Base-by-base conservation (phyloP, 225 moss, liverwort and hornwort species). In the Rhytidiadelphus loreus region DNA sequence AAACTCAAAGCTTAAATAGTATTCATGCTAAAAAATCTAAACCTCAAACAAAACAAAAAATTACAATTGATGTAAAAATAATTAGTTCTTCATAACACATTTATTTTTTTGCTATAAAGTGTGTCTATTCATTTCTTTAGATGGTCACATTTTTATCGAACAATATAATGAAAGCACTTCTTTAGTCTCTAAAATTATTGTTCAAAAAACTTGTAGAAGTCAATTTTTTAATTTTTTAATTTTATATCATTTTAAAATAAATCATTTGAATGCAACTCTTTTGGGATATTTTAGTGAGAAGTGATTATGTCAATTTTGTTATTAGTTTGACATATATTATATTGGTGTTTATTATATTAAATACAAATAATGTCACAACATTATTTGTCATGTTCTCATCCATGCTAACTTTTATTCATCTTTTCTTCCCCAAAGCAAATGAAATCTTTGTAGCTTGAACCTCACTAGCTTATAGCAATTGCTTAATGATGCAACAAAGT, bases 341-440 rank as follows among this genome's bases (percentile, higher is more conserved):
- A 32, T 74, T 12, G 2, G 1, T 25, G 39, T 46, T 3, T 4
- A 0, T 46, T 46, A 73, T 44, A 73, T 29, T 8, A 35, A 3
- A 77, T 9, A 14, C 5, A 35, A 55, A 55, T 2, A 15, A 2
- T 23, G 17, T 28, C 3, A 39, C 3, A 0, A 26, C 39, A 26
- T n/a, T 17, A 26, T 56, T 13, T 4, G 4, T 26, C 1, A 58
- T 2, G 1, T 58, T 58, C 0, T 4, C 8, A 12, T 28, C 18
- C 2, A 18, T 58, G 2, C 8, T 39, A 39, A 11, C 57, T 24
- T 57, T 17, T 1, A 79, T 11, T 57, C 7, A 39, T 57, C 0
- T 41, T 3, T 25, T 17, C 6, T 58, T 58, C 4, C 1, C 16
- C 17, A 39, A 39, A 0, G 7, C 12, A 7, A 28, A 58, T 79